phyloP scores from a whole-genome alignment of 192 early-diverging fungal species.

The Tieghemiomyces parasiticus region DNA sequence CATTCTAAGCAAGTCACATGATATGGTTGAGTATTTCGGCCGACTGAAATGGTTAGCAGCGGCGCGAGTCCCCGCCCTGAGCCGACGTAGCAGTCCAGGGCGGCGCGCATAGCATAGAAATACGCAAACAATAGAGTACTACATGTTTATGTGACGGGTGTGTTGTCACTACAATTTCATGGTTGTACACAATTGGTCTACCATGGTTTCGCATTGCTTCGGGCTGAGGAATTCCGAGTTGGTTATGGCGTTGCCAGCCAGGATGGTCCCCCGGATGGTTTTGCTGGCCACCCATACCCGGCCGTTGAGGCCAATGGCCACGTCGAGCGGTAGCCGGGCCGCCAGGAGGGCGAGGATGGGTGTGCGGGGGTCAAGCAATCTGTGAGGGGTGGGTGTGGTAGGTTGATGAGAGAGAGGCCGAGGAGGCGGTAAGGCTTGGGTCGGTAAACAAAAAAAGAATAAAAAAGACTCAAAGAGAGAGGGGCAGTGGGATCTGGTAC shows the following conservation, averaged over 20 bases:
- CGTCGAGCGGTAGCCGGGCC: conserved; percentile 64
- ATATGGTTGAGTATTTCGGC: too few relatives aligned
- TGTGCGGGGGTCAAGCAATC: conserved; percentile 52
- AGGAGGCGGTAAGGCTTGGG: neutral
- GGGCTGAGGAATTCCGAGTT: conserved; percentile 51
- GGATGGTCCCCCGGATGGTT: conserved; percentile 38
- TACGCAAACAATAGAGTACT: too few relatives aligned
- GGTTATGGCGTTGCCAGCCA: conserved; percentile 52
- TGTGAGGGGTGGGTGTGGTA: conserved; percentile 15
- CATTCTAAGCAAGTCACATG: too few relatives aligned
- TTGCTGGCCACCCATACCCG: conserved; percentile 80
- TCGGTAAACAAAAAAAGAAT: neutral
- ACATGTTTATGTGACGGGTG: too few relatives aligned
- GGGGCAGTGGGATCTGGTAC: neutral
- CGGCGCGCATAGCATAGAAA: too few relatives aligned
- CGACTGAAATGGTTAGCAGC: too few relatives aligned
- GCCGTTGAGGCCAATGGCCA: conserved; percentile 87
- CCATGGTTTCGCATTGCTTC: conserved; percentile 38
- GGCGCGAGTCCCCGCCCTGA: too few relatives aligned
- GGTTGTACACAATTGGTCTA: conserved; percentile 28
- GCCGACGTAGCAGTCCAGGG: too few relatives aligned
- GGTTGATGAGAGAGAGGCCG: neutral
- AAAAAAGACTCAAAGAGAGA: neutral
- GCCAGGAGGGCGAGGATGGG: conserved; percentile 58
- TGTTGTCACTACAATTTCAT: too few relatives aligned